A percentile compares a stretch with the other conserved stretches of the same genome.
Evolutionary conservation across 441 rosid genomes (phyloP).

Genomic region (Viola pubescens): DNA sequence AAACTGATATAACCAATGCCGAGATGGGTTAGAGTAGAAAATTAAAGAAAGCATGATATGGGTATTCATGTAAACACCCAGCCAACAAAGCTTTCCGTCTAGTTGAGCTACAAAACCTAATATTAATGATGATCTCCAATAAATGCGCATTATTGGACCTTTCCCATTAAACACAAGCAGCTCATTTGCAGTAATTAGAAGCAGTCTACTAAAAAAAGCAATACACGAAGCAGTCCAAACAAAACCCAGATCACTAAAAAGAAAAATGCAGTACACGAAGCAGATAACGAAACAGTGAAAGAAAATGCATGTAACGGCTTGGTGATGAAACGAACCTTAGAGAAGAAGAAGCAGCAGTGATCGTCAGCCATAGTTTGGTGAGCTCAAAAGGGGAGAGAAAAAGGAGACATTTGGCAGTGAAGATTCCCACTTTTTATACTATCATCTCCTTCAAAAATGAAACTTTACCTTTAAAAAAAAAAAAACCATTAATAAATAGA

Average conservation of each 20-base stretch:
- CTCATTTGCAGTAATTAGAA: neutral
- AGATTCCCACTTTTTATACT: constrained; percentile 3
- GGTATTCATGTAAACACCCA: neutral
- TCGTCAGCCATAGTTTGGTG: constrained; percentile 21
- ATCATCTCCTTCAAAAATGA: neutral
- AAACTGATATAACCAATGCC: neutral
- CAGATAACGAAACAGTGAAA: no score
- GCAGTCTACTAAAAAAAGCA: constrained; percentile 1
- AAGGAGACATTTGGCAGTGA: constrained; percentile 39
- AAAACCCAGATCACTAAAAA: neutral
- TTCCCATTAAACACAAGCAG: neutral
- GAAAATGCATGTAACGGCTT: neutral
- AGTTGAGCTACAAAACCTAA: constrained; percentile 6
- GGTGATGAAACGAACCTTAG: constrained; percentile 17
- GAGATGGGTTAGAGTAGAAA: constrained; percentile 1
- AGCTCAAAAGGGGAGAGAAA: constrained; percentile 21
- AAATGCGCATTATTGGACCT: neutral
- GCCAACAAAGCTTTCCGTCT: neutral
- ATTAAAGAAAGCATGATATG: constrained; percentile 2
- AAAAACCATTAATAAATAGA: constrained; percentile 6
- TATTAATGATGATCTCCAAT: no score
- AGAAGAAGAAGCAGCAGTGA: constrained; percentile 21
- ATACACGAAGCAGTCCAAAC: neutral
- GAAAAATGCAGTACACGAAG: neutral
- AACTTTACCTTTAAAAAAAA: constrained; percentile 11